Evolutionary conservation across 2,329 filamentous ascomycete genomes (phyloP).

Genomic region (Sporothrix variecibatus): DNA sequence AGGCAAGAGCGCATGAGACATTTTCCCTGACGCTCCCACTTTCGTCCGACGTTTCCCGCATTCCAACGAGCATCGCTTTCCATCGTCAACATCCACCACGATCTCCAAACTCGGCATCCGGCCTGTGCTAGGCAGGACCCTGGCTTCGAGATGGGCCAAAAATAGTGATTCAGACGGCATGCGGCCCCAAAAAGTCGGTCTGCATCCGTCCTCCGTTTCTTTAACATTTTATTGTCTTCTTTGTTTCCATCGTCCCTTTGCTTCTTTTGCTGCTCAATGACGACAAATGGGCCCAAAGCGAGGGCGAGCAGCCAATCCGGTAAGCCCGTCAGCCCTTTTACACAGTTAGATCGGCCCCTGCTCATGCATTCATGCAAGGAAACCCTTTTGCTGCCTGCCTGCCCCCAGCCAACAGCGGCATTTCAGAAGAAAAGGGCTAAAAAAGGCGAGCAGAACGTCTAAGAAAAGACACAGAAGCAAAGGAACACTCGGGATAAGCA

Average conservation of each 20-base stretch:
- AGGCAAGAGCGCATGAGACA: not conserved
- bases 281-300: not conserved
- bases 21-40: slow-evolving; percentile 1
- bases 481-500: slow-evolving; percentile 1
- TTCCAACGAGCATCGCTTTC: not conserved
- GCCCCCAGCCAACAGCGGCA: not conserved
- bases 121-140: not conserved
- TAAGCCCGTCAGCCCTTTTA: not conserved
- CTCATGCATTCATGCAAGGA: slow-evolving; percentile 17
- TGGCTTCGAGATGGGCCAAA: slow-evolving; percentile 4
- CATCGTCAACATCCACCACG: not conserved
- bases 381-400: not conserved
- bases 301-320: slow-evolving; percentile 8
- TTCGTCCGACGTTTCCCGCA: no score
- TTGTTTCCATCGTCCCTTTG: not conserved
- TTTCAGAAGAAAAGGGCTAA: not conserved
- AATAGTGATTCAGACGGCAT: slow-evolving; percentile 8
- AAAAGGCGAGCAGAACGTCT: not conserved
- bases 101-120: not conserved
- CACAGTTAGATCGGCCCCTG: not conserved
- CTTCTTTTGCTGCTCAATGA: not conserved
- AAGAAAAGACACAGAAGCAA: not conserved
- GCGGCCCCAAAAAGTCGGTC: slow-evolving; percentile 3
- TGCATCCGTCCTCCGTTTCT: not conserved
- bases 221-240: not conserved